Percentiles rank a stretch among this genome's conserved stretches.
Conservation (phyloP, 345 rosid species). For the Pelargonium nanum region DNA sequence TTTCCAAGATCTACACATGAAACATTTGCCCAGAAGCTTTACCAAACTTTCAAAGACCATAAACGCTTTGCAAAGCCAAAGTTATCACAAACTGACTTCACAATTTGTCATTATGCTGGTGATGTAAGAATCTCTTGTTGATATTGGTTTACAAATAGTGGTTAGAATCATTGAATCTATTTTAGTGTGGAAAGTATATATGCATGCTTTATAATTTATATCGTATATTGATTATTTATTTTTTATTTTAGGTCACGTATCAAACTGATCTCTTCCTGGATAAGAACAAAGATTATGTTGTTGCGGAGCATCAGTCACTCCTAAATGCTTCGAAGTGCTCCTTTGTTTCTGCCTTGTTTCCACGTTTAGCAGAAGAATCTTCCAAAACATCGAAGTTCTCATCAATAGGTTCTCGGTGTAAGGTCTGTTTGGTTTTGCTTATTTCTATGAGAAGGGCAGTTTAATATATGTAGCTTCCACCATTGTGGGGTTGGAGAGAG, state of each 20-base stretch:
- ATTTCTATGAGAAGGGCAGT: too few species aligned
- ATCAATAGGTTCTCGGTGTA: conserved; percentile 89
- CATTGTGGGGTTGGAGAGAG: too few species aligned
- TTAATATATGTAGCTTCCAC: too few species aligned
- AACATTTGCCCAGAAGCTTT: conserved; percentile 89
- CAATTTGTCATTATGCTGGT: conserved; percentile 93
- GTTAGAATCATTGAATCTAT: conserved; percentile 3
- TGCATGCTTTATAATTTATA: conserved; percentile 1
- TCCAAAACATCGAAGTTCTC: conserved; percentile 85
- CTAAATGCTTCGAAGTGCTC: conserved; percentile 66
- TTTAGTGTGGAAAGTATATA: conserved; percentile 3
- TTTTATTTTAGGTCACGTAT: conserved; percentile 65
- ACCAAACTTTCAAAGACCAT: conserved; percentile 78
- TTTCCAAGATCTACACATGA: conserved; percentile 97
- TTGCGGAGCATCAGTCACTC: conserved; percentile 87
- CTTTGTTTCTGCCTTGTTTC: conserved; percentile 78
- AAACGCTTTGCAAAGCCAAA: conserved; percentile 91
- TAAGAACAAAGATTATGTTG: conserved; percentile 94
- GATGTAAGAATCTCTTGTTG: conserved; percentile 51
- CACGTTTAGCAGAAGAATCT: conserved; percentile 66
- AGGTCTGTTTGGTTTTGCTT: conserved; percentile 34
- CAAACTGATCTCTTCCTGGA: conserved; percentile 88
- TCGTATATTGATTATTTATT: conserved; percentile 1
- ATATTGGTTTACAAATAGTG: conserved; percentile 2
- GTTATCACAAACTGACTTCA: conserved; percentile 85